phyloP scores from a whole-genome alignment of 148 eudicot genomes.

The Nepenthes mirabilis region DNA sequence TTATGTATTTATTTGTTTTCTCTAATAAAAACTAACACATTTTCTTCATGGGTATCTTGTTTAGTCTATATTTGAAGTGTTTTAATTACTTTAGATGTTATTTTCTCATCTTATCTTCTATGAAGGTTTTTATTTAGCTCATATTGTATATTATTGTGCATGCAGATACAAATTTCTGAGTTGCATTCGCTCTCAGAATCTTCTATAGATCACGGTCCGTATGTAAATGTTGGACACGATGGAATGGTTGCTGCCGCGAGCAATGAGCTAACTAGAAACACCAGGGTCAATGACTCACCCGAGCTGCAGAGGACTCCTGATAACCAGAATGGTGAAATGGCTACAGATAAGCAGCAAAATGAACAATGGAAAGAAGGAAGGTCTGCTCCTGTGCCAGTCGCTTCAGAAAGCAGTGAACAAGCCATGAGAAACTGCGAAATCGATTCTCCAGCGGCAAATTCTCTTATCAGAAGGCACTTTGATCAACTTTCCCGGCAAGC shows the following conservation, averaged over 20 bases:
- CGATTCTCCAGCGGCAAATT: neutral
- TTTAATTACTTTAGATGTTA: neutral
- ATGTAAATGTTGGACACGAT: constrained; percentile 45
- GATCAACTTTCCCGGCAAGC: constrained; percentile 48
- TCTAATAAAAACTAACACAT: too few species aligned
- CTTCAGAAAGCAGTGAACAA: neutral
- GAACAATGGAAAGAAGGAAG: too few species aligned
- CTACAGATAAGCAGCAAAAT: too few species aligned
- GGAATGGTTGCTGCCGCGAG: constrained; percentile 67
- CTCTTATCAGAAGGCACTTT: constrained; percentile 13
- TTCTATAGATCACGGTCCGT: constrained; percentile 61
- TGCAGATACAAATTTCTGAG: constrained; percentile 19
- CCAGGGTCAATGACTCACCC: constrained; percentile 5
- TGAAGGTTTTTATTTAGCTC: too few species aligned
- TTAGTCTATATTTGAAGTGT: too few species aligned
- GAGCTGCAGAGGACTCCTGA: too few species aligned
- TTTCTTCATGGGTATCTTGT: neutral
- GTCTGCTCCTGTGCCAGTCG: too few species aligned
- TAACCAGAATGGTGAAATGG: too few species aligned
- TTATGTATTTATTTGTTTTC: too few species aligned
- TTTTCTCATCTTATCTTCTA: too few species aligned
- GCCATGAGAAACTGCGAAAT: neutral
- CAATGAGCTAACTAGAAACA: constrained; percentile 25
- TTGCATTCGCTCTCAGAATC: constrained; percentile 30
- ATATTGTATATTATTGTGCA: neutral